phyloP scores from a whole-genome alignment of 2,329 filamentous ascomycete genomes.

The Trichoderma sp. region DNA sequence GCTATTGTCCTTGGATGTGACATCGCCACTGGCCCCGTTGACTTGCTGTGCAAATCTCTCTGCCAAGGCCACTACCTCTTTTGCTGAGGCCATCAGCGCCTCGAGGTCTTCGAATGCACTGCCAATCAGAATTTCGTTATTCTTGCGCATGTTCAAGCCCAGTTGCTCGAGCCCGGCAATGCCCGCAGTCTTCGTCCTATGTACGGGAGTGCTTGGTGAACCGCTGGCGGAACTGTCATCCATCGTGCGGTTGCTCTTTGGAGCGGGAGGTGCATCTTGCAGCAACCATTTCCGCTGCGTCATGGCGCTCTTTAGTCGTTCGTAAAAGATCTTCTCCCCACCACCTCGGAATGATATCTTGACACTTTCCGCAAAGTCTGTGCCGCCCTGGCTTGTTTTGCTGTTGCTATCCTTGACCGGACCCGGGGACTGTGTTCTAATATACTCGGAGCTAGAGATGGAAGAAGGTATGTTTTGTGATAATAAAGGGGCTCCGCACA shows the following conservation, averaged over 20 bases:
- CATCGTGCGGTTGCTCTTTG: conserved; percentile 54
- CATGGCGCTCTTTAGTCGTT: conserved; percentile 82
- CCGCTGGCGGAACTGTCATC: conserved; percentile 40
- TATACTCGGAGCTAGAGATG: conserved; percentile 36
- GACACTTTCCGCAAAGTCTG: conserved; percentile 70
- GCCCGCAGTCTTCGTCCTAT: conserved; percentile 67
- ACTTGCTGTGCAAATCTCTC: conserved; percentile 78
- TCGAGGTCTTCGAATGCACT: conserved; percentile 95
- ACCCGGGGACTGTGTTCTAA: conserved; percentile 74
- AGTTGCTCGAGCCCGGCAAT: conserved; percentile 91
- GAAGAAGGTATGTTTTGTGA: conserved; percentile 48
- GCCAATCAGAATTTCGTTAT: conserved; percentile 91
- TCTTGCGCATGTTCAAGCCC: conserved; percentile 80
- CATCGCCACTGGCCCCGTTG: conserved; percentile 59
- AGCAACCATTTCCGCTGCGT: conserved; percentile 95
- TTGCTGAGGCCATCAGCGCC: conserved; percentile 94
- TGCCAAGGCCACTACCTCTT: conserved; percentile 91
- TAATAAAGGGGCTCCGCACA: conserved; percentile 78
- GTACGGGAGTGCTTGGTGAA: conserved; percentile 30
- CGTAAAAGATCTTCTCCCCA: conserved; percentile 87
- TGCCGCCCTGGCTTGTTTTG: conserved; percentile 34
- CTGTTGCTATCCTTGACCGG: conserved; percentile 55
- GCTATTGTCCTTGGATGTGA: conserved; percentile 68
- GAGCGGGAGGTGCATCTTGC: conserved; percentile 84
- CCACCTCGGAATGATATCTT: conserved; percentile 91